Conservation (phyloP, 2,329 filamentous ascomycete species). For the Colletotrichum agaves region DNA sequence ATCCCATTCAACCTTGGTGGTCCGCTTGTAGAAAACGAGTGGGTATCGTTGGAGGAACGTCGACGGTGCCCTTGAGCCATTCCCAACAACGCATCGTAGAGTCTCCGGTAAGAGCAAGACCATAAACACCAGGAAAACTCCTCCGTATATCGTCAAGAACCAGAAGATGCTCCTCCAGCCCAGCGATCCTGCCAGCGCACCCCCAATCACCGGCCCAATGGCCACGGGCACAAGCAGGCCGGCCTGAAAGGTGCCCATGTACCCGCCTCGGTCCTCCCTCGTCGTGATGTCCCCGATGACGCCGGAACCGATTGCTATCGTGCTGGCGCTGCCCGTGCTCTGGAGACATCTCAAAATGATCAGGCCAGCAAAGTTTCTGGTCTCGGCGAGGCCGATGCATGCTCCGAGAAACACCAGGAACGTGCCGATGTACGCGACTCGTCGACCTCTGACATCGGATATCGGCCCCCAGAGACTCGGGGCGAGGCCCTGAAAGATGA, state of each 20-base stretch:
- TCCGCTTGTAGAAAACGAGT: slow-evolving; percentile 46
- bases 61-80: slow-evolving; percentile 47
- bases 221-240: slow-evolving; percentile 49
- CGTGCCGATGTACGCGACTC: slow-evolving; percentile 58
- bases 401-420: slow-evolving; percentile 59
- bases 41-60: slow-evolving; percentile 44
- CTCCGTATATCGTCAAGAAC: slow-evolving; percentile 59
- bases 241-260: slow-evolving; percentile 59
- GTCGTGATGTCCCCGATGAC: slow-evolving; percentile 70
- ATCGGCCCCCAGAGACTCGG: slow-evolving; percentile 62
- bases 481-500: slow-evolving; percentile 62
- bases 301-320: slow-evolving; percentile 62
- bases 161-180: slow-evolving; percentile 67
- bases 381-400: slow-evolving; percentile 58
- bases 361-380: slow-evolving; percentile 56
- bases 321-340: slow-evolving; percentile 63
- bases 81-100: slow-evolving; percentile 54
- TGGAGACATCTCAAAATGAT: slow-evolving; percentile 64
- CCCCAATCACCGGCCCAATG: slow-evolving; percentile 62
- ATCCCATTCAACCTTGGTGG: slow-evolving; percentile 42
- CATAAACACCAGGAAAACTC: slow-evolving; percentile 51
- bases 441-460: slow-evolving; percentile 58
- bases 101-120: slow-evolving; percentile 59
- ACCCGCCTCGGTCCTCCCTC: slow-evolving; percentile 64
- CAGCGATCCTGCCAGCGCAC: slow-evolving; percentile 58